Conservation (phyloP, 73 alveolate species). For the Breviolum minutum region DNA sequence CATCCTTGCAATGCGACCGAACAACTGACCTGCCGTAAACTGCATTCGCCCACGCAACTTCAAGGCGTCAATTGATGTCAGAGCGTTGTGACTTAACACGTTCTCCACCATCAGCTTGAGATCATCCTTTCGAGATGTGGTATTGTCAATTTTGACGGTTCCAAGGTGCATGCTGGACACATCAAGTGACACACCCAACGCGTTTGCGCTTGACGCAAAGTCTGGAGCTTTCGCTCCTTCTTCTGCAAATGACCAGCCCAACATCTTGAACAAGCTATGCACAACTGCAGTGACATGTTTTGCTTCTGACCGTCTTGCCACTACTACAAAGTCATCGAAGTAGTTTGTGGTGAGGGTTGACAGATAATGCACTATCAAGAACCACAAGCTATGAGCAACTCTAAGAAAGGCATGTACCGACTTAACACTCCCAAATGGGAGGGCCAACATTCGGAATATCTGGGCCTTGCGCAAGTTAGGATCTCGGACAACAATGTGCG, state of each 20-base stretch:
- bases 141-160: background rate
- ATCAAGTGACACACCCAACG: background rate
- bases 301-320: background rate
- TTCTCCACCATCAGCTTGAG: background rate
- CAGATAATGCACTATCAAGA: background rate
- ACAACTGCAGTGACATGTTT: background rate
- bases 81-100: no score
- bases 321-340: background rate
- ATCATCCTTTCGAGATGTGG: background rate
- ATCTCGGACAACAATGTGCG: background rate
- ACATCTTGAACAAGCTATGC: background rate
- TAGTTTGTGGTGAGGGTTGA: background rate
- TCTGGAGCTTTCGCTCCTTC: background rate
- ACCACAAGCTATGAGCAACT: background rate
- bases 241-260: constrained; percentile 8
- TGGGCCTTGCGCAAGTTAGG: background rate
- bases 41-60: background rate
- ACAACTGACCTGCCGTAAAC: background rate
- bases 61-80: background rate
- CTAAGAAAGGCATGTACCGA: background rate
- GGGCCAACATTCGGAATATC: background rate
- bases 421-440: background rate
- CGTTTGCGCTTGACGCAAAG: background rate
- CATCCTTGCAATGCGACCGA: background rate
- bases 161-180: background rate